Percentiles rank a stretch among this genome's conserved stretches.
Evolutionary conservation across 352 stramenopile species (phyloP).

Genomic region (Phytopythium vexans): DNA sequence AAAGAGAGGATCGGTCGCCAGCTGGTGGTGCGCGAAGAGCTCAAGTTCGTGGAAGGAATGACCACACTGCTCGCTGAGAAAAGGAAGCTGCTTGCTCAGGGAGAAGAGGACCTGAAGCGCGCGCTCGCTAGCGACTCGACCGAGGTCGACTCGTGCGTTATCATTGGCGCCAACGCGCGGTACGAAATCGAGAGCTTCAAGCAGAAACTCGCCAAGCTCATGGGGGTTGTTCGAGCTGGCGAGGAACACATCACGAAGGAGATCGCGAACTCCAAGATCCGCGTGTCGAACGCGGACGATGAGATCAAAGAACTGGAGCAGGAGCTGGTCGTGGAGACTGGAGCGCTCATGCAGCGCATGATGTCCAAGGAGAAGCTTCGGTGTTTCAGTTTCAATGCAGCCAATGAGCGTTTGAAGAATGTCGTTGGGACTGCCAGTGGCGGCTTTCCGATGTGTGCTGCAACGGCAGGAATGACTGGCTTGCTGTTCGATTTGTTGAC

Average conservation of each 20-base stretch:
- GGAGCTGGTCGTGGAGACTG: slow-evolving; percentile 65
- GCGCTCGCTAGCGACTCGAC: slow-evolving; percentile 57
- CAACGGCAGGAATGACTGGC: slow-evolving; percentile 37
- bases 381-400: slow-evolving; percentile 73
- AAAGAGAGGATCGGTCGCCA: slow-evolving; percentile 55
- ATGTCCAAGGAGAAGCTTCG: slow-evolving; percentile 57
- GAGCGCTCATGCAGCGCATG: slow-evolving; percentile 70
- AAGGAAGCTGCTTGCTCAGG: slow-evolving; percentile 44
- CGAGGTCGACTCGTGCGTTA: slow-evolving; percentile 64
- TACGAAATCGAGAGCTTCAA: slow-evolving; percentile 81
- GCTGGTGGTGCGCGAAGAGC: slow-evolving; percentile 55
- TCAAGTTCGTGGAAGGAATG: slow-evolving; percentile 45
- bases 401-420: slow-evolving; percentile 68
- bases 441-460: slow-evolving; percentile 58
- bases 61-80: slow-evolving; percentile 59
- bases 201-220: slow-evolving; percentile 64
- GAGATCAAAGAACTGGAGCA: slow-evolving; percentile 65
- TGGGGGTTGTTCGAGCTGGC: slow-evolving; percentile 54
- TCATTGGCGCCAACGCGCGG: slow-evolving; percentile 47
- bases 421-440: slow-evolving; percentile 71
- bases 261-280: slow-evolving; percentile 58
- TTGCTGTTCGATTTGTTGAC: slow-evolving; percentile 66
- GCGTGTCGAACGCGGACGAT: slow-evolving; percentile 63
- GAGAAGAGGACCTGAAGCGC: slow-evolving; percentile 62
- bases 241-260: slow-evolving; percentile 58